Evolutionary conservation across 306 rosid genomes (phyloP), one percentile per base, ranked within the genome.

Genomic region (Cucurbita ficifolia): DNA sequence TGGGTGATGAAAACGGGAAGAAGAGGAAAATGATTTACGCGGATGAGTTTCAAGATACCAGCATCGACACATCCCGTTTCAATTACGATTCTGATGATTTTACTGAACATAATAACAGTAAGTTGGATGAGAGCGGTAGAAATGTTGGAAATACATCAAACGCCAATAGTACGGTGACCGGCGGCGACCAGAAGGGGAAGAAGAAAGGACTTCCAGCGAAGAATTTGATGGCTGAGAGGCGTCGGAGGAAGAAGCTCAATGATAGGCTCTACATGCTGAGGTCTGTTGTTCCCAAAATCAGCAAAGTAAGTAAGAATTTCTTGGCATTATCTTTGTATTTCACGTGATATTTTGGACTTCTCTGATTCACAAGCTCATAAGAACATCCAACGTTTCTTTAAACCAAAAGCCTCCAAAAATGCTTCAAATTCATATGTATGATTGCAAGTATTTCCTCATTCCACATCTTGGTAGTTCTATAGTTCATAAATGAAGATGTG

Each of bases 151-250:
- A 67, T 49, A 81, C 83, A 78, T 87, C 86, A 36, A 87, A 83
- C 60, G 85, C 79, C 1, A 84, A 83, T 54, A 87, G 88, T 46
- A 78, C 75, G 24, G 87, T 83, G 1, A 87, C 75, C 7, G 89
- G 89, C 18, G 89, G 87, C 53, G 96, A 87, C 71, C 85, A 79
- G 10, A 95, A 88, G 84, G 96, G 96, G 76, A 95, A 95, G 93
- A 95, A 89, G 87, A 95, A 95, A 39, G 96, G 96, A 13, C 35
- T 89, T 21, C 99, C 99, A 0, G 96, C 99, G 0, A 95, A 95
- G 78, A 95, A 95, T 82, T 86, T 95, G 77, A 95, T 95, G 99
- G 99, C 99, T 0, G 99, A 95, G 89, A 85, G 99, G 78, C 90
- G 99, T 48, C 90, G 99, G 8, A 75, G 99, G 86, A 91, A 95